These are phyloP conservation scores for Penicillium goetzii DNA, from an alignment of 495 filamentous ascomycete genomes.

Conservation along the genomic window DNA sequence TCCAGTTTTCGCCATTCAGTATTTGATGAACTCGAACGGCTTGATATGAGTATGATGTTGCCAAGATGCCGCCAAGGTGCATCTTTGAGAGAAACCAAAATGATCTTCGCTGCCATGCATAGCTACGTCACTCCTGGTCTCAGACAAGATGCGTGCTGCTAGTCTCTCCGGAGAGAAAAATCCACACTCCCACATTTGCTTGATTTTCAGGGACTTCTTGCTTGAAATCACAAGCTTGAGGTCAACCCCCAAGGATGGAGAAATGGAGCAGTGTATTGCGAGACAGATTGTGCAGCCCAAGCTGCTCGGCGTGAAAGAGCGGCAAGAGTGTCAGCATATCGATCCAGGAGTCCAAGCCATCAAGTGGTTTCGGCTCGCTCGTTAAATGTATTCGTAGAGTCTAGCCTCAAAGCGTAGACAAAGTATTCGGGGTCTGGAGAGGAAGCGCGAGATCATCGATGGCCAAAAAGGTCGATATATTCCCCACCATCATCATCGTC, in stretches of 20 bases:
- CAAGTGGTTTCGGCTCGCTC: background rate
- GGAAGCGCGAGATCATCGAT: slow-evolving; percentile 51
- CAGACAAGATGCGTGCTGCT: background rate
- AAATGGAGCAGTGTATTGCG: background rate
- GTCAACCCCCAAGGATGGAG: background rate
- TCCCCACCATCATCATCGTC: slow-evolving; percentile 61
- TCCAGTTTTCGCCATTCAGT: background rate
- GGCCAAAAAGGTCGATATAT: slow-evolving; percentile 71
- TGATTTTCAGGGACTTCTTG: background rate
- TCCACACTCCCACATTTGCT: background rate
- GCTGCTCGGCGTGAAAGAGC: background rate
- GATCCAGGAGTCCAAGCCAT: background rate
- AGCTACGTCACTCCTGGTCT: background rate
- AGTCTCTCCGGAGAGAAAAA: background rate
- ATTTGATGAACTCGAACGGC: background rate
- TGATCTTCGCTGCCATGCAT: background rate
- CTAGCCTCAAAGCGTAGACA: background rate
- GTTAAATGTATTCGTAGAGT: background rate
- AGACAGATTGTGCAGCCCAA: background rate
- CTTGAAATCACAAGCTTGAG: background rate
- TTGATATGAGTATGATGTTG: background rate
- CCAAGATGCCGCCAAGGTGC: background rate
- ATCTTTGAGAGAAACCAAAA: background rate
- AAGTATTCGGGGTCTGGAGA: background rate
- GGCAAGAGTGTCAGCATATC: background rate